These are phyloP conservation scores for Spathaspora arborariae DNA, from an alignment of 805 yeast genomes.

Conservation along the genomic window DNA sequence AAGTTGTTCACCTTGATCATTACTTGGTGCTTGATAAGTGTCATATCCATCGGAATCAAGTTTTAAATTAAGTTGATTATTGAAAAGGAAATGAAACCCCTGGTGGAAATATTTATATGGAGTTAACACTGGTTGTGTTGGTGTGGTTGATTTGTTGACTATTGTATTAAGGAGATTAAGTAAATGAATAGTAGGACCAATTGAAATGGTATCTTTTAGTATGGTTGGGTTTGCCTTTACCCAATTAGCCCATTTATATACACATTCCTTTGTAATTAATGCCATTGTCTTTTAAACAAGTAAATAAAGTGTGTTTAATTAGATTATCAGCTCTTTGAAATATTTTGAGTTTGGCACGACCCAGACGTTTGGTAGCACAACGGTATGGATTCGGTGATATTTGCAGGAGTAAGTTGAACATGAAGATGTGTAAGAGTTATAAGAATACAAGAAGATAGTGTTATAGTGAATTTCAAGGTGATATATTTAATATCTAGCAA, in stretches of 20 bases:
- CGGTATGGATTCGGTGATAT: too few relatives aligned
- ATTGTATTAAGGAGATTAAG: slow-evolving; percentile 12
- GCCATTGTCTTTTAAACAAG: neutral
- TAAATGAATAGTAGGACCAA: slow-evolving; percentile 18
- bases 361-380: too few relatives aligned
- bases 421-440: too few relatives aligned
- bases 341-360: neutral
- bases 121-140: neutral
- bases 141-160: slow-evolving; percentile 3
- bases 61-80: slow-evolving; percentile 50
- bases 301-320: neutral
- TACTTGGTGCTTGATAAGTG: slow-evolving; percentile 64
- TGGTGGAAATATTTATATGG: slow-evolving; percentile 4
- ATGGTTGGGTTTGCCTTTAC: slow-evolving; percentile 17
- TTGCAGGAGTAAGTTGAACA: too few relatives aligned
- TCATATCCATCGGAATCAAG: slow-evolving; percentile 79
- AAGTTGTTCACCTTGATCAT: slow-evolving; percentile 15
- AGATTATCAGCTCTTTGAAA: too few relatives aligned
- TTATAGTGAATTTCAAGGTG: too few relatives aligned
- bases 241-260: slow-evolving; percentile 16
- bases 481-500: too few relatives aligned
- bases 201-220: slow-evolving; percentile 17
- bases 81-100: slow-evolving; percentile 67
- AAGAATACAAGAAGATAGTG: too few relatives aligned
- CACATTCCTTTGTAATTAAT: slow-evolving; percentile 1